Evolutionary conservation across 2,329 filamentous ascomycete species (phyloP).

Genomic region (Fusarium newnesense): DNA sequence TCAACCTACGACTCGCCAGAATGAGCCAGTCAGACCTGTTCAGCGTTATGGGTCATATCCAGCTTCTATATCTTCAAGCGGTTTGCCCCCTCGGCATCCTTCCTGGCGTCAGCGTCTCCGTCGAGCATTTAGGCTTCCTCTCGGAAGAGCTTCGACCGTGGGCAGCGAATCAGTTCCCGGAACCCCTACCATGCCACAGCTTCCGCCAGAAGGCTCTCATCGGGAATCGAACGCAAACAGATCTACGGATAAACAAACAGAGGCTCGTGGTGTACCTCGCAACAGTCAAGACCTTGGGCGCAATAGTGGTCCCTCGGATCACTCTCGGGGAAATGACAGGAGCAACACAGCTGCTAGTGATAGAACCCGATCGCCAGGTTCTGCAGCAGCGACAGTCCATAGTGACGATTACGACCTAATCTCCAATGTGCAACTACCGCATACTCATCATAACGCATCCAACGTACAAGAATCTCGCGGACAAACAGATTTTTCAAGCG

Average conservation of each 20-base stretch:
- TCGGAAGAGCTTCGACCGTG: slow-evolving; percentile 51
- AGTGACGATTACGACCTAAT: slow-evolving; percentile 49
- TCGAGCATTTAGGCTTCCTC: slow-evolving; percentile 44
- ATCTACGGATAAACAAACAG: background rate
- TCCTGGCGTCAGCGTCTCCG: slow-evolving; percentile 45
- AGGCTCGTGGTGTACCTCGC: background rate
- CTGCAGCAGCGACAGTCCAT: slow-evolving; percentile 49
- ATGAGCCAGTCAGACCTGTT: background rate
- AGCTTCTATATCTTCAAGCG: background rate
- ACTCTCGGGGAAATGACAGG: background rate
- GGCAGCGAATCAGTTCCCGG: slow-evolving; percentile 39
- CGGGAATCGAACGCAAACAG: background rate
- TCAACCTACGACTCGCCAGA: background rate
- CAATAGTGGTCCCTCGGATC: background rate
- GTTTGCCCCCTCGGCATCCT: slow-evolving; percentile 25
- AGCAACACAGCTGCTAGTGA: background rate
- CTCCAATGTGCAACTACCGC: background rate
- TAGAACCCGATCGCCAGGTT: slow-evolving; percentile 39
- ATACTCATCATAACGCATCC: background rate
- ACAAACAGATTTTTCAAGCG: background rate
- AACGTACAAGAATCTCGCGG: background rate
- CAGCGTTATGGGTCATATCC: background rate
- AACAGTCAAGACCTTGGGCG: background rate
- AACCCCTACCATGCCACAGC: slow-evolving; percentile 9
- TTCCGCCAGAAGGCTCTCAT: background rate